Percentiles rank a stretch among this genome's conserved stretches.
Conservation (phyloP, 2,329 filamentous ascomycete genomes). For the Penicillium sp. region DNA sequence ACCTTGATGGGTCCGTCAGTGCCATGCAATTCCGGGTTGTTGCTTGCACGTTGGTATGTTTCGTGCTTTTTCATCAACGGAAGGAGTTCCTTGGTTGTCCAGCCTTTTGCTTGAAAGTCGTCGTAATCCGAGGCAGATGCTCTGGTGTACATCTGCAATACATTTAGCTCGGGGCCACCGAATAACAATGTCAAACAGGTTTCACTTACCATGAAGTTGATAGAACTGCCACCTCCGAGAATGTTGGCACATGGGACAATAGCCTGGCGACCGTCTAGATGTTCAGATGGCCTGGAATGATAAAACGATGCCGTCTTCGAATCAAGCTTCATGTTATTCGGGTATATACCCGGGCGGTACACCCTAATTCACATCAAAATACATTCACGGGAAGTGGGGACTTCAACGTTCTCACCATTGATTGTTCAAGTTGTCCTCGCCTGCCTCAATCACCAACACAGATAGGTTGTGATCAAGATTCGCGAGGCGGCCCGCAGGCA, state of each 20-base stretch:
- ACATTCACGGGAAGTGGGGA: background rate
- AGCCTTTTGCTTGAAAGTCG: constrained; percentile 76
- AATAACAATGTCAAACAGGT: background rate
- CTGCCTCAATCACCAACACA: constrained; percentile 68
- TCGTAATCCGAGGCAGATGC: constrained; percentile 72
- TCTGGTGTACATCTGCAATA: constrained; percentile 64
- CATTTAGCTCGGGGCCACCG: background rate
- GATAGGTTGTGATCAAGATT: constrained; percentile 72
- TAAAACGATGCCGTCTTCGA: constrained; percentile 81
- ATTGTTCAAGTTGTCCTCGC: constrained; percentile 73
- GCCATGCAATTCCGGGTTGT: constrained; percentile 65
- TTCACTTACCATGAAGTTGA: constrained; percentile 69
- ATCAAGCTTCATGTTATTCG: constrained; percentile 75
- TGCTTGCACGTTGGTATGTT: constrained; percentile 67
- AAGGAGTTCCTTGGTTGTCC: constrained; percentile 71
- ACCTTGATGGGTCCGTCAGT: constrained; percentile 80
- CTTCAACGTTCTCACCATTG: constrained; percentile 51
- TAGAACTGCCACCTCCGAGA: constrained; percentile 68
- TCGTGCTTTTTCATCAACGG: constrained; percentile 79
- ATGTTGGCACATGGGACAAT: constrained; percentile 73
- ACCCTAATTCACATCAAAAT: constrained; percentile 49
- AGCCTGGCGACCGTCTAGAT: constrained; percentile 67
- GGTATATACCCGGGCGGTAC: constrained; percentile 71
- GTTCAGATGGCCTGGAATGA: constrained; percentile 70
- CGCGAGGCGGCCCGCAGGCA: constrained; percentile 54